Percentiles rank a stretch among this genome's conserved stretches.
phyloP scores from a whole-genome alignment of 2,329 filamentous ascomycete genomes.

The Drechmeria coniospora region DNA sequence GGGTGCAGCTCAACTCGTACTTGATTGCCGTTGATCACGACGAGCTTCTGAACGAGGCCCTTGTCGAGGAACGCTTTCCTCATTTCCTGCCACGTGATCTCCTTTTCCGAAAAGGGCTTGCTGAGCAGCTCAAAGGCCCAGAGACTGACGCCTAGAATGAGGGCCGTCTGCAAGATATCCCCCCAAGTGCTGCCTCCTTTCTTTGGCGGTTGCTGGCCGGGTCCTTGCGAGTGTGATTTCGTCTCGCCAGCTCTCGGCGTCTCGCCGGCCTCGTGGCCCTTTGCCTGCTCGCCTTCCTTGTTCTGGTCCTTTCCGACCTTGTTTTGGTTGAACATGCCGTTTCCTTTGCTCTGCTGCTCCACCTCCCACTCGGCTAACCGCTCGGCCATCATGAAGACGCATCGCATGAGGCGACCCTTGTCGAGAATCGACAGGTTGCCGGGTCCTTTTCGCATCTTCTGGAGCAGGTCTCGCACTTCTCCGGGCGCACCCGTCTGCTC shows the following conservation, averaged over 20 bases:
- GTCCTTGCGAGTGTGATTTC: constrained; percentile 11
- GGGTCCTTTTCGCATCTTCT: constrained; percentile 37
- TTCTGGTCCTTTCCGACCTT: constrained; percentile 7
- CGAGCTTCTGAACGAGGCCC: constrained; percentile 84
- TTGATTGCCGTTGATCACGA: constrained; percentile 54
- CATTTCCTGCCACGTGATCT: constrained; percentile 98
- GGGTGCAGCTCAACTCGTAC: constrained; percentile 72
- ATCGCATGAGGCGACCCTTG: constrained; percentile 21
- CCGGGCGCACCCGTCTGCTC: constrained; percentile 53
- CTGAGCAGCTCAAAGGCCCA: constrained; percentile 26
- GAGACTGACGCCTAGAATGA: constrained; percentile 37
- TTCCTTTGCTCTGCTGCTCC: constrained; percentile 7
- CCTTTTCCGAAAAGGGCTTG: constrained; percentile 33
- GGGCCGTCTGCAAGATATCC: constrained; percentile 19
- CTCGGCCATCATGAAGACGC: constrained; percentile 20
- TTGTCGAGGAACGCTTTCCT: constrained; percentile 87
- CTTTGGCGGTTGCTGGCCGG: constrained; percentile 19
- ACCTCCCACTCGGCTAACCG: constrained; percentile 16
- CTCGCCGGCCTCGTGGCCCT: constrained; percentile 7
- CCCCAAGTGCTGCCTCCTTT: constrained; percentile 19
- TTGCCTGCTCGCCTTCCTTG: constrained; percentile 8
- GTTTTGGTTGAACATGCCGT: constrained; percentile 10
- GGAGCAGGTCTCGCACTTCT: constrained; percentile 45
- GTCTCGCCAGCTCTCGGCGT: constrained; percentile 6
- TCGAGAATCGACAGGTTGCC: constrained; percentile 32